phyloP scores from a whole-genome alignment of 202 grass and related monocot species.

The Miscanthus sacchariflorus region DNA sequence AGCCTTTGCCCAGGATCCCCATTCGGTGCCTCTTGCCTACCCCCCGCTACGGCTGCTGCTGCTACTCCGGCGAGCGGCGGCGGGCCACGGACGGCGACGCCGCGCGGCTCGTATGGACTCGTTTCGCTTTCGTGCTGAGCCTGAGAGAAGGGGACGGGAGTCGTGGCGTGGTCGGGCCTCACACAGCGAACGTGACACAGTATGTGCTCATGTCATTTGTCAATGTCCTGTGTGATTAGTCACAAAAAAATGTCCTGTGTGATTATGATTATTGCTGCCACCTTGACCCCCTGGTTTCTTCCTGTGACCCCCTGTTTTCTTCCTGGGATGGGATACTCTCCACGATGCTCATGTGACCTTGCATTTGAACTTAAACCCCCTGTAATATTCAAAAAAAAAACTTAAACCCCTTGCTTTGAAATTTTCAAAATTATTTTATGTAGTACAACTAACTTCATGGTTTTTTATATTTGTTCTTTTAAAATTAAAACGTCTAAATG shows the following conservation, averaged over 20 bases:
- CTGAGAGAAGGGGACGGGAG: conserved; percentile 2
- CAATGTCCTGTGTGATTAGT: conserved; percentile 14
- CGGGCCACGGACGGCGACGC: conserved; percentile 32
- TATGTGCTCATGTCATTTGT: conserved; percentile 43
- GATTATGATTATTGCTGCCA: conserved; percentile 32
- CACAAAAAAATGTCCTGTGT: not conserved
- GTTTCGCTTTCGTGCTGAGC: conserved; percentile 25
- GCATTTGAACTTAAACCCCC: not conserved
- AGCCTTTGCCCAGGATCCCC: conserved; percentile 69
- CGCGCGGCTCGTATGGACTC: conserved; percentile 18
- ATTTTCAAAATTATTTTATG: not conserved
- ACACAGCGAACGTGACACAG: conserved; percentile 52
- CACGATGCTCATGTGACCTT: conserved; percentile 26
- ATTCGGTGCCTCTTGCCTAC: conserved; percentile 39
- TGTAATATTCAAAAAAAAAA: not conserved
- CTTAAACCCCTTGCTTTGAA: too few relatives aligned
- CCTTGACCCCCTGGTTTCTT: not conserved
- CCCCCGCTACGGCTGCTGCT: not conserved
- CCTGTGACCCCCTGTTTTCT: not conserved
- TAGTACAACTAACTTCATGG: too few relatives aligned
- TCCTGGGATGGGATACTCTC: not conserved
- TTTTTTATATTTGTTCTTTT: too few relatives aligned
- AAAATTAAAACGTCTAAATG: too few relatives aligned
- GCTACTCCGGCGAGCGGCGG: conserved; percentile 32
- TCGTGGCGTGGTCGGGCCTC: not conserved